Base-by-base conservation (phyloP, 371 early-diverging fungal species). In the Circinella minor region DNA sequence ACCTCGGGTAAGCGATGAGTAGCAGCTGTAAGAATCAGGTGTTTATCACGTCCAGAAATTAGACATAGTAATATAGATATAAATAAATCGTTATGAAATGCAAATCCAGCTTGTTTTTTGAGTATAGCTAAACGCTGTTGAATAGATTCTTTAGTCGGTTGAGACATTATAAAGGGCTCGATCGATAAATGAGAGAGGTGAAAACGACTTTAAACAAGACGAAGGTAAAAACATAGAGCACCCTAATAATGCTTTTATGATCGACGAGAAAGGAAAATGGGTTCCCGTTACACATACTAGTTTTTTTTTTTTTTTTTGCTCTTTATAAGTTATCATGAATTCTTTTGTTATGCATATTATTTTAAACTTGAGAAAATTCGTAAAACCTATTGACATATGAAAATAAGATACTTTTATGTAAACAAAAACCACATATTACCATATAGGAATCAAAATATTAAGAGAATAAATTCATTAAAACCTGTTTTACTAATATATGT, bases 61-160 rank as follows among this genome's bases (percentile, higher is more conserved):
- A 84, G 70, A 61, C 84, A 84, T 36, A 84, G 67, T 5, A 84
- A 65, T 7, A 84, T 75, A 0, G 84, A 84, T 34, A 84, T 81
- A 61, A 81, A 81, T 27, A 84, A 48, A 27, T 84, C 84, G 46
- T 84, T 79, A 17, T 81, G 76, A 48, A 84, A 84, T 10, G 79
- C 59, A 61, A 84, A 75, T 0, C 77, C 78, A 9, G 82, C 74
- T 71, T 84, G 80, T 55, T 74, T 78, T 43, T 70, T 74, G 14
- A 84, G 57, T 3, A 66, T 55, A 3, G 73, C 71, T 71, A 84
- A 78, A n/a, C 81, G 80, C 46, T 77, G 77, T 34, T 79, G 77
- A 46, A 84, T 78, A 80, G 81, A 83, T 73, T 79, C 81, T 67
- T 79, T 79, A 11, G 76, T 76, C 57, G 75, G 75, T 67, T 76